phyloP scores from a whole-genome alignment of 768 basidiomycete species.

The Hemileccinum impolitum region DNA sequence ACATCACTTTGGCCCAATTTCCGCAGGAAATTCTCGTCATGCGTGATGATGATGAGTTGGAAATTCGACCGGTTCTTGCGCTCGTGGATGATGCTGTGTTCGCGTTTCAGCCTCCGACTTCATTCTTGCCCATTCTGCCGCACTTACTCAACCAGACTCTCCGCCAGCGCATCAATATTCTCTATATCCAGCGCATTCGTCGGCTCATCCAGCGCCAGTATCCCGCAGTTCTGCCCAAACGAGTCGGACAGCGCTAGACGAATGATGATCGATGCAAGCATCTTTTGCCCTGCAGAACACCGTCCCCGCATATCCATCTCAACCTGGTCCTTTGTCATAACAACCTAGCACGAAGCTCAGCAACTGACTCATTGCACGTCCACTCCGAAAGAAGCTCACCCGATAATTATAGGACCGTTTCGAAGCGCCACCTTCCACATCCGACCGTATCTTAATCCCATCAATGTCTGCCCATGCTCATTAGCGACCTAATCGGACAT shows the following conservation, averaged over 20 bases:
- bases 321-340: slow-evolving; percentile 98
- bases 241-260: slow-evolving; percentile 95
- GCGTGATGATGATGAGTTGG: slow-evolving; percentile 95
- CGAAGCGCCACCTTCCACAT: slow-evolving; percentile 85
- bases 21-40: slow-evolving; percentile 92
- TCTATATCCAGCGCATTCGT: slow-evolving; percentile 96
- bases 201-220: slow-evolving; percentile 95
- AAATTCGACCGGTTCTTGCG: slow-evolving; percentile 87
- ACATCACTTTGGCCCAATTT: slow-evolving; percentile 87
- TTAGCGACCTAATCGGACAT: slow-evolving; percentile 11
- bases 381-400: slow-evolving; percentile 43
- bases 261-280: slow-evolving; percentile 97
- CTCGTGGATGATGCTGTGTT: slow-evolving; percentile 89
- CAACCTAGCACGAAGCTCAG: slow-evolving; percentile 57
- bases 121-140: neutral
- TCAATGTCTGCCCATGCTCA: slow-evolving; percentile 74
- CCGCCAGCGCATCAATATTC: slow-evolving; percentile 92
- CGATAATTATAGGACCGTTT: slow-evolving; percentile 97
- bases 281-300: slow-evolving; percentile 98
- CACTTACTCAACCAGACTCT: slow-evolving; percentile 86
- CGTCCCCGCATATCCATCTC: slow-evolving; percentile 99
- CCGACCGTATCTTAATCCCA: slow-evolving; percentile 92
- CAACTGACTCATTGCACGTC: slow-evolving; percentile 4
- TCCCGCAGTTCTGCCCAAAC: slow-evolving; percentile 96
- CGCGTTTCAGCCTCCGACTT: neutral